phyloP scores from a whole-genome alignment of 139 green algal species.

The Spirogloea muscicola region DNA sequence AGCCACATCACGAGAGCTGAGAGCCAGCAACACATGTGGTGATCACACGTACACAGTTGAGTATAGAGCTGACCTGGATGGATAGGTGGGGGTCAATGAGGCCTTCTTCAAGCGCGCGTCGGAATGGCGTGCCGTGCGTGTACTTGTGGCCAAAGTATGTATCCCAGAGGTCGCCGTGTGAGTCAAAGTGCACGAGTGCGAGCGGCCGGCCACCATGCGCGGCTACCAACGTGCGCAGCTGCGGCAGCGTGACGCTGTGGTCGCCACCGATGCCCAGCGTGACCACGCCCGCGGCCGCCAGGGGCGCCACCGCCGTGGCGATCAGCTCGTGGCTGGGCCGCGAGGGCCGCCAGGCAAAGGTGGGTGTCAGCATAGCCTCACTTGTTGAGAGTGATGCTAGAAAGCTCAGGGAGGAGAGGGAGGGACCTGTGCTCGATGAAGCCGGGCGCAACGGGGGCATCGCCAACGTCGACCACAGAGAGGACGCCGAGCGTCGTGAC shows the following conservation, averaged over 20 bases:
- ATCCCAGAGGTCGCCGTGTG: slow-evolving; percentile 8
- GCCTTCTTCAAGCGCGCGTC: background rate
- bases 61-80: too few relatives aligned
- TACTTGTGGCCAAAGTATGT: slow-evolving; percentile 27
- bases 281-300: background rate
- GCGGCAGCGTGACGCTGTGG: background rate
- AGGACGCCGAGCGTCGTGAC: background rate
- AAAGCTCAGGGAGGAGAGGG: too few relatives aligned
- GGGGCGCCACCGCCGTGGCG: background rate
- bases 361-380: too few relatives aligned
- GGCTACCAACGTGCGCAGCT: background rate
- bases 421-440: too few relatives aligned
- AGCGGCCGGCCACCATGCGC: background rate
- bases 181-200: background rate
- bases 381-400: too few relatives aligned
- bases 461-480: background rate
- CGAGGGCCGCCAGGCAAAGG: too few relatives aligned
- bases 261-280: background rate
- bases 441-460: background rate
- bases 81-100: too few relatives aligned
- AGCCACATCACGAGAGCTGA: too few relatives aligned
- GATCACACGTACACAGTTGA: too few relatives aligned
- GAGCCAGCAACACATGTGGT: too few relatives aligned
- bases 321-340: background rate
- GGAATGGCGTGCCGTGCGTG: background rate